Evolutionary conservation across 2,329 filamentous ascomycete species (phyloP).

Genomic region (Aureobasidium melanogenum): DNA sequence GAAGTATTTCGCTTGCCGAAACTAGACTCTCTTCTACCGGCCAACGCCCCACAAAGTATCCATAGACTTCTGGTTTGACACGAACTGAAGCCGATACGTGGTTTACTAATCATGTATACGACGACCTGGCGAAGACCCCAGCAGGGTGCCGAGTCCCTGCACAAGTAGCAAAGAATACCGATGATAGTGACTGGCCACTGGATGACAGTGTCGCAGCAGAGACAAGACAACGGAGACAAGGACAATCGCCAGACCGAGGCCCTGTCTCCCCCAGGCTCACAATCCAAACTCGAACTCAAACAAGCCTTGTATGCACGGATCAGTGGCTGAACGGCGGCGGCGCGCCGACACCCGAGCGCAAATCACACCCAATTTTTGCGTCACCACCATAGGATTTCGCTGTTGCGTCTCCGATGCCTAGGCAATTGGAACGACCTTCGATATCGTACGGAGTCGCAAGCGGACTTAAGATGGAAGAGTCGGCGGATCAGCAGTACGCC

Average conservation of each 20-base stretch:
- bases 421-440: background rate
- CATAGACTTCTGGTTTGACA: background rate
- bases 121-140: background rate
- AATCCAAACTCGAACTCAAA: background rate
- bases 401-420: constrained; percentile 5
- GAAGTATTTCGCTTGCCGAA: constrained; percentile 6
- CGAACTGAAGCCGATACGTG: background rate
- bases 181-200: background rate
- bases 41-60: background rate
- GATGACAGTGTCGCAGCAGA: background rate
- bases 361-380: background rate
- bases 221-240: background rate
- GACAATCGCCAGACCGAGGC: background rate
- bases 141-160: background rate
- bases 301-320: constrained; percentile 3
- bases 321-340: background rate
- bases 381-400: background rate
- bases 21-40: constrained; percentile 2
- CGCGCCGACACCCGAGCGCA: constrained; percentile 3
- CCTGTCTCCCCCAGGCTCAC: background rate
- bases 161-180: background rate
- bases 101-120: background rate
- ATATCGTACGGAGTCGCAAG: background rate
- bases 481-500: constrained; percentile 8
- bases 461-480: constrained; percentile 9